phyloP scores from a whole-genome alignment of 345 rosid genomes.

The Heritiera littoralis region DNA sequence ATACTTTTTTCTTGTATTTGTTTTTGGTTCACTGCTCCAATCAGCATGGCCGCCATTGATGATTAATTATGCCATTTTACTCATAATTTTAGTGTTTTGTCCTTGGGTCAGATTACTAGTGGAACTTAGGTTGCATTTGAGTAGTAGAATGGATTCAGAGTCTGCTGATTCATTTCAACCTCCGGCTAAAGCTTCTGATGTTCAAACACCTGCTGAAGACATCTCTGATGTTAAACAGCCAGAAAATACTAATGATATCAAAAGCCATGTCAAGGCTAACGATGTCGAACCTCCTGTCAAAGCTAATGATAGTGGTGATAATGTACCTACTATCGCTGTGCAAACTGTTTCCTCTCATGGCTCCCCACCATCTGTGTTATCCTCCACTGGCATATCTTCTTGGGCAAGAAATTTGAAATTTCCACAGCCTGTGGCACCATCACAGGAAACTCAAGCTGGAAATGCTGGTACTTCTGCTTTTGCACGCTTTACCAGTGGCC shows the following conservation, averaged over 20 bases:
- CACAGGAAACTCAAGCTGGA: conserved; percentile 41
- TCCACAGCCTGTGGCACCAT: conserved; percentile 45
- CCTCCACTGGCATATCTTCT: conserved; percentile 61
- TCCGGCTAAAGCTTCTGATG: conserved; percentile 26
- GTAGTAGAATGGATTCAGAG: conserved; percentile 46
- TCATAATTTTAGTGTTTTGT: background rate
- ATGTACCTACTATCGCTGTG: conserved; percentile 31
- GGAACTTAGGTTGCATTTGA: conserved; percentile 3
- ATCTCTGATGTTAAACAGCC: conserved; percentile 10
- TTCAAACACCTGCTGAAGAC: conserved; percentile 22
- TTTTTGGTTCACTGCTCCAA: background rate
- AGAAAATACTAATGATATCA: conserved; percentile 15
- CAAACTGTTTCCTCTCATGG: conserved; percentile 28
- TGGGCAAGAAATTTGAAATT: conserved; percentile 74
- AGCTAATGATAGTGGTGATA: conserved; percentile 14
- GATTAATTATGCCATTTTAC: background rate
- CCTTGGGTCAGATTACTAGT: background rate
- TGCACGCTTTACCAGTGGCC: conserved; percentile 71
- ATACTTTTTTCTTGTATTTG: background rate
- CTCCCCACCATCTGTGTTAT: conserved; percentile 40
- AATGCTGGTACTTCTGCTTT: conserved; percentile 60
- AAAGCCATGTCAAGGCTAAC: conserved; percentile 19
- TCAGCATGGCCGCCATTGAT: background rate
- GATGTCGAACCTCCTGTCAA: conserved; percentile 6
- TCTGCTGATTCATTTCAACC: conserved; percentile 38